Percentiles rank a stretch among this genome's conserved stretches.
phyloP scores from a whole-genome alignment of 1,284 basidiomycete species.

The Moniliophthora roreri region DNA sequence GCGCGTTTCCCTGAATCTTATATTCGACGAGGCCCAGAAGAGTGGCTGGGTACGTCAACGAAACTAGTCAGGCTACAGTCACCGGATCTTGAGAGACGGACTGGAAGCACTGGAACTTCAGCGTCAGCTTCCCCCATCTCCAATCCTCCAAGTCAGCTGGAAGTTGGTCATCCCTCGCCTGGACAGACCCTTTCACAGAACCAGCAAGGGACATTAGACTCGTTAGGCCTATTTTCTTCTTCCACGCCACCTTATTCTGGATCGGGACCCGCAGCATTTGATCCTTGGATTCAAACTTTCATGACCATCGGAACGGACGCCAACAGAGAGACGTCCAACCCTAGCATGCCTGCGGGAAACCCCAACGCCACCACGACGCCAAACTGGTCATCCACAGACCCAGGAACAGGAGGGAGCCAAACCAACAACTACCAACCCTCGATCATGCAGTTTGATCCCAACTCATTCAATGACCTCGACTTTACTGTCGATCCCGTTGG shows the following conservation, averaged over 20 bases:
- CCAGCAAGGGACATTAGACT: neutral
- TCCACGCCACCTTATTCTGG: too few species aligned
- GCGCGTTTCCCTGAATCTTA: conserved; percentile 20
- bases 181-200: neutral
- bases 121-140: neutral
- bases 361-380: neutral
- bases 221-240: too few species aligned
- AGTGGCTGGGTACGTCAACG: conserved; percentile 22
- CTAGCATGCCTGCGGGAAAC: neutral
- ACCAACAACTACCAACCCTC: neutral
- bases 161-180: neutral
- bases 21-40: conserved; percentile 19
- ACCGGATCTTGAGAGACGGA: conserved; percentile 1
- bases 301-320: neutral
- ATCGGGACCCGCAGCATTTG: neutral
- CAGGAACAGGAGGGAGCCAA: neutral
- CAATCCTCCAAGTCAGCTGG: neutral
- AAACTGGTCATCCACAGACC: neutral
- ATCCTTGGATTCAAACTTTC: conserved; percentile 3
- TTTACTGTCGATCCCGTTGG: neutral
- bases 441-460: neutral
- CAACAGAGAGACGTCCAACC: neutral
- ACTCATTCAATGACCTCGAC: conserved; percentile 4
- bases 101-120: neutral
- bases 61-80: conserved; percentile 20